Conservation (phyloP, 2,329 filamentous ascomycete genomes). For the Microdochium nivale region DNA sequence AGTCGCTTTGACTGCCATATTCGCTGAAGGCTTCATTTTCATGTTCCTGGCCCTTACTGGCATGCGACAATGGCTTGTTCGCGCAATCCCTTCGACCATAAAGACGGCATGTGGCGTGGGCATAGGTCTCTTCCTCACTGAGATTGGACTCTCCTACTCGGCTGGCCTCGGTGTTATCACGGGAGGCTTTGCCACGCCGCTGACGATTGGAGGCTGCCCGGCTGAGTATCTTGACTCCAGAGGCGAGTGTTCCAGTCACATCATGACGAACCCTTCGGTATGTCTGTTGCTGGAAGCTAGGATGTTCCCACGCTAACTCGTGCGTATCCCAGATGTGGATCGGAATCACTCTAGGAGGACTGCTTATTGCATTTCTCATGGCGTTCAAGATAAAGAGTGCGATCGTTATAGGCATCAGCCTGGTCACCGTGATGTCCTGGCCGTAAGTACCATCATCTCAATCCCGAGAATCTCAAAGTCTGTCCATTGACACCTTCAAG, state of each 20-base stretch:
- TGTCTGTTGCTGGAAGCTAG: conserved; percentile 6
- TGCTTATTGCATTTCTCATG: conserved; percentile 75
- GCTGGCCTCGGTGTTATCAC: conserved; percentile 78
- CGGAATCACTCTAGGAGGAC: conserved; percentile 70
- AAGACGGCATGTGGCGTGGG: conserved; percentile 59
- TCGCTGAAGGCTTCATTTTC: conserved; percentile 57
- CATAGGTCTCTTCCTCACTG: conserved; percentile 55
- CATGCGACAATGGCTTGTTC: conserved; percentile 65
- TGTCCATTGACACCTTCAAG: conserved; percentile 22
- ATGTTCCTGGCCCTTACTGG: conserved; percentile 56
- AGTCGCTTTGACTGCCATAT: conserved; percentile 54
- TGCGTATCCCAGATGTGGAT: conserved; percentile 59
- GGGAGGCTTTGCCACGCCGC: conserved; percentile 59
- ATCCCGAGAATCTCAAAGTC: neutral
- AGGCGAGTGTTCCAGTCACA: conserved; percentile 45
- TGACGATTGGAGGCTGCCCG: conserved; percentile 69
- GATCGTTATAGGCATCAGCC: conserved; percentile 62
- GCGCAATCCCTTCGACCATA: conserved; percentile 54
- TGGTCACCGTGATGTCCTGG: conserved; percentile 69
- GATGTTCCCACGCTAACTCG: conserved; percentile 8
- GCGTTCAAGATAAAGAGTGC: conserved; percentile 67
- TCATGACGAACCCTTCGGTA: conserved; percentile 71
- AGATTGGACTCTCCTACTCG: conserved; percentile 64
- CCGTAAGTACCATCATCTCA: conserved; percentile 37
- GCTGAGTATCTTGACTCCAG: conserved; percentile 39